Base-by-base conservation (phyloP, 768 basidiomycete species). In the Tricholoma bakamatsutake region DNA sequence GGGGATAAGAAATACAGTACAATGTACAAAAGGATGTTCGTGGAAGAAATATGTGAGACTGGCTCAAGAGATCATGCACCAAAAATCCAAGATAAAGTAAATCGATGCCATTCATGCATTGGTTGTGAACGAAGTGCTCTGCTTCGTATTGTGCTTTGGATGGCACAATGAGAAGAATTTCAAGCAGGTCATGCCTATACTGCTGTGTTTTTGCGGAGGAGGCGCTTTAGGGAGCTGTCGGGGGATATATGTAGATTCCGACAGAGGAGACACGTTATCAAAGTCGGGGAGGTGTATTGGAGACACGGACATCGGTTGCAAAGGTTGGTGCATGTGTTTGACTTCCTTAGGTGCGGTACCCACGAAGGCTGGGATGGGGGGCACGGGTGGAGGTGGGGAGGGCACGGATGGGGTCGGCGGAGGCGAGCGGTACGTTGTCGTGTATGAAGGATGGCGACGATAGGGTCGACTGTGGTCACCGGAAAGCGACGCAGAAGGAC, bases 351-450 rank as follows among this genome's bases (percentile, higher is more conserved):
- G 66, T 3, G 67, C 57, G 21, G 55, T 57, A 35, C 79, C 70
- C 24, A 75, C 69, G 62, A 75, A 75, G 12, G 73, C 66, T 3
- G 81, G 82, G 53, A 83, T 78, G 18, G 79, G 77, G 6, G 83
- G 83, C 0, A 84, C 82, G 2, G 81, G 83, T 10, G 83, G 81
- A 2, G 80, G 76, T 3, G 79, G 73, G 0, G 75, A 68, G 4
- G 66, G 54, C 35, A 73, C 52, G 0, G 67, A 68, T 0, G 80
- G 78, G 50, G 73, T 76, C 3, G 79, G 75, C n/a, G 81, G 82
- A 0, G 82, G 80, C 1, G 82, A 77, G 55, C 71, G 75, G 56
- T 76, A 77, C 18, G 75, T 76, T 28, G 72, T 58, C 35, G 75
- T 67, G 27, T 67, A 62, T 10, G 77, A 71, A 18, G 72, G 68